Conservation (phyloP, 2,329 filamentous ascomycete genomes). For the Trichoderma harzianum region DNA sequence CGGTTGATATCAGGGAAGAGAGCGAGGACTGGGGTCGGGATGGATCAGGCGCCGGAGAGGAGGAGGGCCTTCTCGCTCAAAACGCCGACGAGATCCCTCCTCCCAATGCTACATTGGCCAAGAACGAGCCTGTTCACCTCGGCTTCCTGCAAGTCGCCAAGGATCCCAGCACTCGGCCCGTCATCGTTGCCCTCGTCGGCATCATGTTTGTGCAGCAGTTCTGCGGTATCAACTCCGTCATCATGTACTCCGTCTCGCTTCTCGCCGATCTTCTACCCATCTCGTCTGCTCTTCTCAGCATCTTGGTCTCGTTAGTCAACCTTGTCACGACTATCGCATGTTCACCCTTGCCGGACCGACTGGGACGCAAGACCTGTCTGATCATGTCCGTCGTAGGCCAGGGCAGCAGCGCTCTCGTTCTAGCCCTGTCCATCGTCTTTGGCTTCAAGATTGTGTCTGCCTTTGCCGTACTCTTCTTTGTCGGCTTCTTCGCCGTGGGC, state of each 20-base stretch:
- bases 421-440: constrained; percentile 77
- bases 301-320: constrained; percentile 83
- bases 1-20: constrained; percentile 70
- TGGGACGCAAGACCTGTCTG: constrained; percentile 84
- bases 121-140: constrained; percentile 39
- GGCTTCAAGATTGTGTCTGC: constrained; percentile 73
- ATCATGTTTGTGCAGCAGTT: constrained; percentile 93
- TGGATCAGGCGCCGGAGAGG: constrained; percentile 52
- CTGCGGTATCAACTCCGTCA: constrained; percentile 91
- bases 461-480: constrained; percentile 77
- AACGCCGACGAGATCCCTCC: constrained; percentile 21
- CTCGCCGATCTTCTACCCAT: constrained; percentile 77
- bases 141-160: constrained; percentile 64
- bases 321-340: constrained; percentile 77
- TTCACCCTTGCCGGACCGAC: constrained; percentile 79
- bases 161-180: constrained; percentile 65
- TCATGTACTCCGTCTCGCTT: constrained; percentile 97
- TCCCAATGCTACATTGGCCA: constrained; percentile 10
- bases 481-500: constrained; percentile 84
- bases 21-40: constrained; percentile 57
- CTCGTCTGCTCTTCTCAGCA: constrained; percentile 78
- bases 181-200: constrained; percentile 78
- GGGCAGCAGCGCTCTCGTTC: constrained; percentile 69
- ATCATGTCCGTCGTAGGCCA: constrained; percentile 81
- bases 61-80: constrained; percentile 62